Percentiles rank a stretch among this genome's conserved stretches.
phyloP scores from a whole-genome alignment of 495 filamentous ascomycete species.

The Penicillium canescens region DNA sequence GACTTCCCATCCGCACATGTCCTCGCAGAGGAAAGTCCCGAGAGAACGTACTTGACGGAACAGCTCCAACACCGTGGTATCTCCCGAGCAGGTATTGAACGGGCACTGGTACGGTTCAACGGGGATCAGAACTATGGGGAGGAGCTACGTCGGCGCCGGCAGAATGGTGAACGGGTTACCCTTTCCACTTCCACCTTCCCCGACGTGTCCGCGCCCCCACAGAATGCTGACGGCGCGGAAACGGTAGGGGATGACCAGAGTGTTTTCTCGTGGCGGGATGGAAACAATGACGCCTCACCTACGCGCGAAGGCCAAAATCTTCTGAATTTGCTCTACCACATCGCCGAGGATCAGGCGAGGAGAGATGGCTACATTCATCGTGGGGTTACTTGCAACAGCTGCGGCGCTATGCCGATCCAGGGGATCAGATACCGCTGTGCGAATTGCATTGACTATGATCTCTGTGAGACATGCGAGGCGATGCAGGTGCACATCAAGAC shows the following conservation, averaged over 20 bases:
- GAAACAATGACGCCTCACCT: conserved; percentile 51
- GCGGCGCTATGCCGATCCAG: conserved; percentile 80
- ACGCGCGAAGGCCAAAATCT: conserved; percentile 71
- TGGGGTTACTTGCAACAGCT: conserved; percentile 90
- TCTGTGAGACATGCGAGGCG: conserved; percentile 86
- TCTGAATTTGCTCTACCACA: conserved; percentile 70
- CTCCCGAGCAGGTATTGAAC: conserved; percentile 41
- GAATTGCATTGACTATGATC: conserved; percentile 90
- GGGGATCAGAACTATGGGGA: conserved; percentile 45
- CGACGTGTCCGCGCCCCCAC: conserved; percentile 47
- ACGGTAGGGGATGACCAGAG: conserved; percentile 61
- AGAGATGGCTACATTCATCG: conserved; percentile 90
- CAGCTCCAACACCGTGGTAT: conserved; percentile 46
- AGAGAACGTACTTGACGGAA: conserved; percentile 40
- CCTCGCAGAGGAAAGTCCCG: conserved; percentile 30
- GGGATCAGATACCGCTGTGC: conserved; percentile 89
- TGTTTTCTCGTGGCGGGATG: conserved; percentile 57
- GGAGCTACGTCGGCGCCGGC: conserved; percentile 43
- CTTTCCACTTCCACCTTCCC: conserved; percentile 45
- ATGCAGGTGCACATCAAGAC: conserved; percentile 84
- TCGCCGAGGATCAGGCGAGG: conserved; percentile 79
- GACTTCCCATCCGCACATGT: conserved; percentile 44
- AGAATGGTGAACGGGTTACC: conserved; percentile 45
- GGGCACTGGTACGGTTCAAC: conserved; percentile 43
- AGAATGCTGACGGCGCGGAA: conserved; percentile 51